Base-by-base conservation (phyloP, 768 basidiomycete genomes). In the Candolleomyces aberdarensis region DNA sequence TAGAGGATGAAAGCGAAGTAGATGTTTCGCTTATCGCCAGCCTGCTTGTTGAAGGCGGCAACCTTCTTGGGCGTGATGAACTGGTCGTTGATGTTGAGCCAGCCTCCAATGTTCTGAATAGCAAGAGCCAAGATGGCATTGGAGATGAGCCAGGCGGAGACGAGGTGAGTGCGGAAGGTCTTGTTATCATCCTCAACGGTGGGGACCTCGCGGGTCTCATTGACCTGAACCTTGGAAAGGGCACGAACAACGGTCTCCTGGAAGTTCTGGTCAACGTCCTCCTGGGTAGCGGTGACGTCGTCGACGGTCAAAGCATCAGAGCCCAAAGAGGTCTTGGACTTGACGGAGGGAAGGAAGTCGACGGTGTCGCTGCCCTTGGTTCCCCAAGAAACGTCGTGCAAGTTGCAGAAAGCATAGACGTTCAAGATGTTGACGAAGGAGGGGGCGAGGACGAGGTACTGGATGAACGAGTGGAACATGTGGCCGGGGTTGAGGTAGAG, bases 401-500 rank as follows among this genome's bases (percentile, higher is more conserved):
- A 77, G 75, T 97, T 97, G 76, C 94, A 96, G 81, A 98, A 98
- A 1, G 96, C 94, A 71, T 97, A 98, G 47, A 95, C 92, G 74
- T 96, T 96, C 65, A 96, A 82, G 54, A 98, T 88, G 71, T 97
- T 98, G 40, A 89, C 94, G 77, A 96, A 96, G 67, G 90, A 92
- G 0, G 93, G 92, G 7, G 96, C 96, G 59, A 98, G 74, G 68
- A 87, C 87, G 54, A 96, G 77, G 71, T 96, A 96, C 70, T 95
- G 96, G 66, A 88, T 76, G 83, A 97, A 94, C 66, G 92, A 94
- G 32, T 91, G 90, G 75, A 96, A 87, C 87, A 98, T 89, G 75
- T 98, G 96, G 96, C 95, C 97, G 6, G 96, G 96, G 75, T 98
- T 95, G 63, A 92, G 86, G 67, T 92, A 94, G 69, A 94, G 85